These are phyloP conservation scores for Pecoramyces ruminantium DNA, from an alignment of 192 early-diverging fungal species.

Conservation along the genomic window DNA sequence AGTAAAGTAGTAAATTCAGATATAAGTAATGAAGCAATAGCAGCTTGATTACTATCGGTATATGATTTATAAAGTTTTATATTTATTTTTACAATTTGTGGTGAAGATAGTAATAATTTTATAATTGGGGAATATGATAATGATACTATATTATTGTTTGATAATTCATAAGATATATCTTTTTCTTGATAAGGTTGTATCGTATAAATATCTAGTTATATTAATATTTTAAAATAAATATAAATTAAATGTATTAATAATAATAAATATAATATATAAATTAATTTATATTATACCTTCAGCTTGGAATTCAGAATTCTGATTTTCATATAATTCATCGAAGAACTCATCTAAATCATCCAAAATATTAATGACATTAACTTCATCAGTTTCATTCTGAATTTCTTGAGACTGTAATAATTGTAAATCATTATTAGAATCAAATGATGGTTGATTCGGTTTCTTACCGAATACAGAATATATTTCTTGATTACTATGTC, in stretches of 20 bases:
- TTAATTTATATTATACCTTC: not conserved
- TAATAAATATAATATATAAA: no score
- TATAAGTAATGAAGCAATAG: not conserved
- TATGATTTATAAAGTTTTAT: not conserved
- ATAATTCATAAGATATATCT: not conserved
- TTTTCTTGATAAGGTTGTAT: not conserved
- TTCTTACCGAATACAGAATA: conserved; percentile 10
- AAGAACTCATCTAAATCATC: conserved; percentile 23
- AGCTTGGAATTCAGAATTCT: not conserved
- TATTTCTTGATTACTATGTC: conserved; percentile 10
- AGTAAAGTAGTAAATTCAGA: not conserved
- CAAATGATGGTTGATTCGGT: conserved; percentile 1
- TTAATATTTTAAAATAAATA: no score
- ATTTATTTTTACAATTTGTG: not conserved
- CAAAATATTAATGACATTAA: conserved; percentile 17
- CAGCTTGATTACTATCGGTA: not conserved
- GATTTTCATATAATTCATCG: conserved; percentile 13
- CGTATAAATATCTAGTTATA: not conserved
- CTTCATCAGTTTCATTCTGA: not conserved
- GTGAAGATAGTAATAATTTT: not conserved
- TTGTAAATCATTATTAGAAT: conserved; percentile 1
- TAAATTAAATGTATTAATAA: no score
- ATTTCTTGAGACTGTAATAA: not conserved
- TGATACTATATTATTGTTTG: not conserved
- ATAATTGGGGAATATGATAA: not conserved